These are phyloP conservation scores for Fusarium oligoseptatum DNA, from an alignment of 2,329 filamentous ascomycete genomes.

Conservation along the genomic window DNA sequence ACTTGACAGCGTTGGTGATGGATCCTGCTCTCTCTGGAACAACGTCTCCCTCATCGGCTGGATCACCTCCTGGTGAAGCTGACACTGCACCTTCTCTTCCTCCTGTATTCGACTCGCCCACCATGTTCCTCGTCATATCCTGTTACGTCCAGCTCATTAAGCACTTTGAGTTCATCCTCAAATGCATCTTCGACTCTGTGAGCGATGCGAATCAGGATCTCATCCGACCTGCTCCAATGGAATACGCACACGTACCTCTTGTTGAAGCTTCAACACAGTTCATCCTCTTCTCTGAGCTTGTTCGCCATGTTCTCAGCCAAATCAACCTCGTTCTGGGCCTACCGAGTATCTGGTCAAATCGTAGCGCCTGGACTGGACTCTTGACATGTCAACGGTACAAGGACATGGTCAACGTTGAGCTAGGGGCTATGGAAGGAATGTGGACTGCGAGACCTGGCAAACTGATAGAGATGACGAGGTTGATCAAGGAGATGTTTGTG, in stretches of 20 bases:
- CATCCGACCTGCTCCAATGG: constrained; percentile 36
- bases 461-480: constrained; percentile 35
- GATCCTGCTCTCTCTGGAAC: constrained; percentile 13
- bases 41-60: constrained; percentile 6
- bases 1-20: constrained; percentile 13
- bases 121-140: constrained; percentile 48
- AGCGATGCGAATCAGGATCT: constrained; percentile 22
- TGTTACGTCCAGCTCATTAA: constrained; percentile 47
- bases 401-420: constrained; percentile 45
- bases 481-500: constrained; percentile 37
- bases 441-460: constrained; percentile 42
- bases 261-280: constrained; percentile 46
- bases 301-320: constrained; percentile 44
- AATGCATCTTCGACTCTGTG: constrained; percentile 35
- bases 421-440: constrained; percentile 39
- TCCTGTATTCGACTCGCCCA: constrained; percentile 42
- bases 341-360: constrained; percentile 37
- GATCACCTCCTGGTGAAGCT: not conserved
- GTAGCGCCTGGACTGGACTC: constrained; percentile 45
- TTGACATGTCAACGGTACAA: constrained; percentile 35
- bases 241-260: constrained; percentile 43
- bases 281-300: constrained; percentile 46
- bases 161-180: constrained; percentile 43
- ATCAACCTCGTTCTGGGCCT: constrained; percentile 46
- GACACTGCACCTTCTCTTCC: constrained; percentile 12